A percentile compares a stretch with the other conserved stretches of the same genome.
Evolutionary conservation across 2,329 filamentous ascomycete species (phyloP).

Genomic region (Claviceps cyperi): DNA sequence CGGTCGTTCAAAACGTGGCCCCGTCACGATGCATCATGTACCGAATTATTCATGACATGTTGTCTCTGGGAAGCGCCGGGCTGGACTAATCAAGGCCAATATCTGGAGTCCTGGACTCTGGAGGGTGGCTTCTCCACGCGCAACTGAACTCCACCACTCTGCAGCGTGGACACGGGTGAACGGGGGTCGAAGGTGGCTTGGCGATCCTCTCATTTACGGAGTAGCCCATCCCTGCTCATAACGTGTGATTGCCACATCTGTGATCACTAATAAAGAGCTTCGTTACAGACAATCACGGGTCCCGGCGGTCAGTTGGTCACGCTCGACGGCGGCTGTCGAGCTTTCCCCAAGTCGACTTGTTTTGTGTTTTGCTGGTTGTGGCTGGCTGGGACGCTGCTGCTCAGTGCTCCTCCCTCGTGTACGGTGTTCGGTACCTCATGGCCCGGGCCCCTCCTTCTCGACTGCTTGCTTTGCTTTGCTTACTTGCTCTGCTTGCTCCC

Average conservation of each 20-base stretch:
- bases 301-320: background rate
- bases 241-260: background rate
- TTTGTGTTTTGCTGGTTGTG: background rate
- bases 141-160: background rate
- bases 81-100: background rate
- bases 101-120: background rate
- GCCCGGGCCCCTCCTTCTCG: slow-evolving; percentile 3
- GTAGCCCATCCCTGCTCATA: background rate
- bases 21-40: background rate
- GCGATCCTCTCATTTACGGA: background rate
- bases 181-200: background rate
- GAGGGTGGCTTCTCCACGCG: background rate
- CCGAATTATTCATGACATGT: background rate
- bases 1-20: background rate
- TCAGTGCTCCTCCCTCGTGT: background rate
- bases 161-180: background rate
- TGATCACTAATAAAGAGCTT: background rate
- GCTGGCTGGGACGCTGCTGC: background rate
- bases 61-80: background rate
- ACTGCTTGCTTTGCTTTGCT: slow-evolving; percentile 4
- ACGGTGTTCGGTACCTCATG: too few relatives aligned
- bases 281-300: background rate
- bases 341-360: background rate
- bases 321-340: background rate
- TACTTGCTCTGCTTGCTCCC: slow-evolving; percentile 2